A percentile compares a stretch with the other conserved stretches of the same genome.
These are phyloP conservation scores for Russula sp. DNA, from an alignment of 768 basidiomycete species.

Conservation along the genomic window DNA sequence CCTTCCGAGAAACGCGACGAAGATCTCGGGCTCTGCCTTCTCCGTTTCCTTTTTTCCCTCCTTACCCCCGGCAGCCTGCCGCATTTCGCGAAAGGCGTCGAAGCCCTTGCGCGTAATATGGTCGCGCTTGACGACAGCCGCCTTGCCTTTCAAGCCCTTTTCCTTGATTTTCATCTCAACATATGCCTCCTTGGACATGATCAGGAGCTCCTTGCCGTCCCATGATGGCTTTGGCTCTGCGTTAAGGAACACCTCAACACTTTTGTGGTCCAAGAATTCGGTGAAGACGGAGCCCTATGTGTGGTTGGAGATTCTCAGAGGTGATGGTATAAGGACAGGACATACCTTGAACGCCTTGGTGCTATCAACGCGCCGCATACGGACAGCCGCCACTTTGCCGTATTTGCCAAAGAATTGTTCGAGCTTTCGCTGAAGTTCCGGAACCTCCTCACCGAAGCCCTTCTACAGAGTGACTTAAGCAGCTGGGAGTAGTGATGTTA, in stretches of 20 bases:
- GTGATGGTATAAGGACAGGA: neutral
- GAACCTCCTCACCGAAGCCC: conserved; percentile 68
- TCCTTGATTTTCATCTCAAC: conserved; percentile 96
- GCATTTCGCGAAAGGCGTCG: conserved; percentile 73
- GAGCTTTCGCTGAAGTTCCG: conserved; percentile 59
- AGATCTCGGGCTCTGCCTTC: conserved; percentile 45
- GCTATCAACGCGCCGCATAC: conserved; percentile 77
- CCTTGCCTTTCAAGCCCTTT: conserved; percentile 77
- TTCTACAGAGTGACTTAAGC: conserved; percentile 45
- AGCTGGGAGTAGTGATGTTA: neutral
- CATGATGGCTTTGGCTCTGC: conserved; percentile 78
- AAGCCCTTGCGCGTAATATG: conserved; percentile 50
- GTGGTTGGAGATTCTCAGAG: neutral
- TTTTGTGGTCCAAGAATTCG: conserved; percentile 70
- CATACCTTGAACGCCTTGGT: conserved; percentile 84
- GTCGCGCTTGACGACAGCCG: conserved; percentile 53
- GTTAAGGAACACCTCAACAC: conserved; percentile 67
- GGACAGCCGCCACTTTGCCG: conserved; percentile 70
- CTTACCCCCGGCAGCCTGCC: conserved; percentile 22
- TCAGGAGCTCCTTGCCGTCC: conserved; percentile 65
- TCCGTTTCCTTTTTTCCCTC: conserved; percentile 30
- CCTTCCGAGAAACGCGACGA: conserved; percentile 67
- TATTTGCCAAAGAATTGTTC: conserved; percentile 78
- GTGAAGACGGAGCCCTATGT: conserved; percentile 83
- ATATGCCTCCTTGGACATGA: conserved; percentile 90